A percentile compares a stretch with the other conserved stretches of the same genome.
These are phyloP conservation scores for Chaetomiaceae sp. DNA, from an alignment of 2,329 filamentous ascomycete genomes.

Conservation along the genomic window DNA sequence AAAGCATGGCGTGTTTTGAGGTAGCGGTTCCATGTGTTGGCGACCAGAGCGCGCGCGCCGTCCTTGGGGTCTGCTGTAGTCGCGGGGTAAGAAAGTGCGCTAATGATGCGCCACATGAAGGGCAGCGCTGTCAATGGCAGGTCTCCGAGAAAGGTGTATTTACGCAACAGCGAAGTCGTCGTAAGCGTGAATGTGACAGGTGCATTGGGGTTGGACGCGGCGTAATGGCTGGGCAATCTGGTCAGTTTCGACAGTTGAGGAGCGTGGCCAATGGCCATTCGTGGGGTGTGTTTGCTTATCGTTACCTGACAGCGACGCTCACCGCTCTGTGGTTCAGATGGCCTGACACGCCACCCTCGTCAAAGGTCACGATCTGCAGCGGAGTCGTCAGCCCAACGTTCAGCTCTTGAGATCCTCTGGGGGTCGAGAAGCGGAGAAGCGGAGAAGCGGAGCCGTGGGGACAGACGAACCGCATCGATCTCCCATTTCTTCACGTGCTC, in stretches of 20 bases:
- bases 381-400: background rate
- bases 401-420: background rate
- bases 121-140: conserved; percentile 36
- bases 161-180: conserved; percentile 34
- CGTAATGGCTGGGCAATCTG: conserved; percentile 27
- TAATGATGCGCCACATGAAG: conserved; percentile 29
- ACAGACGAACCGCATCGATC: conserved; percentile 32
- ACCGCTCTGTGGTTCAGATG: conserved; percentile 40
- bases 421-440: too few species aligned
- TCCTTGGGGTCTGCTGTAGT: conserved; percentile 26
- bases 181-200: conserved; percentile 36
- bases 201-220: conserved; percentile 28
- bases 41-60: conserved; percentile 28
- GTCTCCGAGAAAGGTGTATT: conserved; percentile 38
- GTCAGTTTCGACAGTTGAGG: background rate
- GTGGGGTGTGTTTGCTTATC: conserved; percentile 14
- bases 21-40: conserved; percentile 36
- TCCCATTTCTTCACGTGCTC: conserved; percentile 36
- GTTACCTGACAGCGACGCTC: conserved; percentile 37
- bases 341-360: conserved; percentile 37
- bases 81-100: conserved; percentile 22
- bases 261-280: background rate
- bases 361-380: conserved; percentile 38
- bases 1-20: conserved; percentile 35
- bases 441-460: background rate